Evolutionary conservation across 768 basidiomycete genomes (phyloP).

Genomic region (Lactarius vividus): DNA sequence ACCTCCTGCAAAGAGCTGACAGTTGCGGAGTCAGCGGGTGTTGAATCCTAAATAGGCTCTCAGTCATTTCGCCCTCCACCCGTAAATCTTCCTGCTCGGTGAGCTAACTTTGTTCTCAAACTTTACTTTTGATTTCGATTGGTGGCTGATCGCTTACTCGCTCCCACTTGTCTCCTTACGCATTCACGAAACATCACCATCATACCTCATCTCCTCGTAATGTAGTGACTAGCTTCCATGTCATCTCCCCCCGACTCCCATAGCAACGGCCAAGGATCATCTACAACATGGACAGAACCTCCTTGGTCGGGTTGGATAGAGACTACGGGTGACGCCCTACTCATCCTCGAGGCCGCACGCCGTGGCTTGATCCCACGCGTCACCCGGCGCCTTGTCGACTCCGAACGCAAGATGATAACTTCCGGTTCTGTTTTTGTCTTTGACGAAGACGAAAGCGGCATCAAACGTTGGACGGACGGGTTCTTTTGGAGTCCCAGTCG

Average conservation of each 20-base stretch:
- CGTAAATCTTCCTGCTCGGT: conserved; percentile 32
- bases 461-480: conserved; percentile 98
- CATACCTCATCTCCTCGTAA: conserved; percentile 8
- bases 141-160: conserved; percentile 26
- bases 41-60: conserved; percentile 32
- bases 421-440: conserved; percentile 96
- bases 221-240: conserved; percentile 18
- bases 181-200: not conserved
- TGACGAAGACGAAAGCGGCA: conserved; percentile 95
- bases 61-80: conserved; percentile 29
- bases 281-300: conserved; percentile 74
- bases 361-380: conserved; percentile 89
- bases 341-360: conserved; percentile 92
- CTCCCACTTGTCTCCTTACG: conserved; percentile 8
- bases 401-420: conserved; percentile 89
- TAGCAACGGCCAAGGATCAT: conserved; percentile 28
- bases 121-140: conserved; percentile 30
- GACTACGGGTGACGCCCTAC: conserved; percentile 91
- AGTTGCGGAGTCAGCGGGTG: conserved; percentile 29
- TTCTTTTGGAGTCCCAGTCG: conserved; percentile 92
- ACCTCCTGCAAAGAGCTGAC: conserved; percentile 4
- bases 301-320: conserved; percentile 96
- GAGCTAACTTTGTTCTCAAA: conserved; percentile 31
- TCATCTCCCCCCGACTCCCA: conserved; percentile 28
- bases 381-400: conserved; percentile 86